These are phyloP conservation scores for Chamaenerion angustifolium DNA, from an alignment of 345 rosid species.

Conservation along the genomic window DNA sequence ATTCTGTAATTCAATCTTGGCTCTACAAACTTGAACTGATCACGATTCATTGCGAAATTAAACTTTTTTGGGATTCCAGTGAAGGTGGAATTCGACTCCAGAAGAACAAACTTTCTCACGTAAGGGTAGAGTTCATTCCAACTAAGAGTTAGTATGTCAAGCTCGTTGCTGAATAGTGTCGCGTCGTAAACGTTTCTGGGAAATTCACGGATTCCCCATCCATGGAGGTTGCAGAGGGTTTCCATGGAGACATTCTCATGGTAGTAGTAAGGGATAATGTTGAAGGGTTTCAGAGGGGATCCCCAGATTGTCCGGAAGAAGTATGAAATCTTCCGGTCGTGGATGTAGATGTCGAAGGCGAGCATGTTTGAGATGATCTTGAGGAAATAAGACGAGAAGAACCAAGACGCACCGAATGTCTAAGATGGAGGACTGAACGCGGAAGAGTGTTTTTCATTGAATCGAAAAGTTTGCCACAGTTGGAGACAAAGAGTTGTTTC, in stretches of 20 bases:
- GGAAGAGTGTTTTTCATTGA: too few relatives aligned
- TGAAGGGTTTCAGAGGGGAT: slow-evolving; percentile 22
- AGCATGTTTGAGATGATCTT: neutral
- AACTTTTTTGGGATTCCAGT: slow-evolving; percentile 18
- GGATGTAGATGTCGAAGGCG: slow-evolving; percentile 16
- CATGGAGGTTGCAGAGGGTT: slow-evolving; percentile 27
- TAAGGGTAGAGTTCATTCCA: slow-evolving; percentile 29
- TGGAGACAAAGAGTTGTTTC: too few relatives aligned
- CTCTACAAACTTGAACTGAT: slow-evolving; percentile 20
- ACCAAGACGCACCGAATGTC: too few relatives aligned
- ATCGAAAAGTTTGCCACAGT: too few relatives aligned
- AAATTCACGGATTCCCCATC: slow-evolving; percentile 26
- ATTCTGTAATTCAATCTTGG: slow-evolving; percentile 25
- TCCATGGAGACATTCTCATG: slow-evolving; percentile 25
- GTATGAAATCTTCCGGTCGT: slow-evolving; percentile 25
- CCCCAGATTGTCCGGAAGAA: slow-evolving; percentile 28
- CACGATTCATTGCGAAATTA: slow-evolving; percentile 18
- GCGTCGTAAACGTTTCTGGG: slow-evolving; percentile 30
- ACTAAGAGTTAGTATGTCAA: slow-evolving; percentile 19
- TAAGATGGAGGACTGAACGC: too few relatives aligned
- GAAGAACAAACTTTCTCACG: slow-evolving; percentile 21
- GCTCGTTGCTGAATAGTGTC: slow-evolving; percentile 24
- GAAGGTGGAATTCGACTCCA: slow-evolving; percentile 26
- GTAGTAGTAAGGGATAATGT: slow-evolving; percentile 20
- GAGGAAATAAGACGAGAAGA: too few relatives aligned